Evolutionary conservation across 306 rosid species (phyloP).

Genomic region (Heteromeles arbutifolia): DNA sequence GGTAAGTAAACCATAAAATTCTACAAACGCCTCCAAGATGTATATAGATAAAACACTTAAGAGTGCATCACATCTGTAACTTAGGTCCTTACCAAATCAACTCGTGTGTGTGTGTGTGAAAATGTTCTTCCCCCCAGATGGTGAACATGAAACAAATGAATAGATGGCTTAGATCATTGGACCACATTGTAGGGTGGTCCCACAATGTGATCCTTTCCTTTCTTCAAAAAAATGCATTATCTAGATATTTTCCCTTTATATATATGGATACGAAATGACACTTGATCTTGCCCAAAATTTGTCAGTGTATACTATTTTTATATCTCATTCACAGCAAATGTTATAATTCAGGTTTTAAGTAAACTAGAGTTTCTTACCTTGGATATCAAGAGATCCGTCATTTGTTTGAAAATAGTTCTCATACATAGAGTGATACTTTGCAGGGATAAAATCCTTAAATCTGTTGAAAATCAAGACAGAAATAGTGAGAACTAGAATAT

Average conservation of each 20-base stretch:
- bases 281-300: background rate
- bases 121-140: background rate
- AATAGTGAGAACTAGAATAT: slow-evolving; percentile 12
- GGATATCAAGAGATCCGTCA: background rate
- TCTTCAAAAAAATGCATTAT: background rate
- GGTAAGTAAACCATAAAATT: background rate
- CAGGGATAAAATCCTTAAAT: slow-evolving; percentile 83
- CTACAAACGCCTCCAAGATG: background rate
- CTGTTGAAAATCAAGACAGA: slow-evolving; percentile 37
- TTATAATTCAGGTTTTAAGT: background rate
- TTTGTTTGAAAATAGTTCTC: slow-evolving; percentile 46
- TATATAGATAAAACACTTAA: background rate
- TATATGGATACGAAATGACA: background rate
- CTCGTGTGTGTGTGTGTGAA: background rate
- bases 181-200: background rate
- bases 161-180: background rate
- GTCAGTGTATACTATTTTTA: background rate
- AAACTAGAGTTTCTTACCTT: background rate
- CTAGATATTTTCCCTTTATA: background rate
- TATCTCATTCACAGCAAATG: background rate
- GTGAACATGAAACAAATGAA: background rate
- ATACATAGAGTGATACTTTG: slow-evolving; percentile 71
- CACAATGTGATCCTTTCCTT: background rate
- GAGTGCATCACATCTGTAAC: background rate
- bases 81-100: background rate